Evolutionary conservation across 768 basidiomycete genomes (phyloP), one percentile per base, ranked within the genome.

Genomic region (Kondoa malvinella): DNA sequence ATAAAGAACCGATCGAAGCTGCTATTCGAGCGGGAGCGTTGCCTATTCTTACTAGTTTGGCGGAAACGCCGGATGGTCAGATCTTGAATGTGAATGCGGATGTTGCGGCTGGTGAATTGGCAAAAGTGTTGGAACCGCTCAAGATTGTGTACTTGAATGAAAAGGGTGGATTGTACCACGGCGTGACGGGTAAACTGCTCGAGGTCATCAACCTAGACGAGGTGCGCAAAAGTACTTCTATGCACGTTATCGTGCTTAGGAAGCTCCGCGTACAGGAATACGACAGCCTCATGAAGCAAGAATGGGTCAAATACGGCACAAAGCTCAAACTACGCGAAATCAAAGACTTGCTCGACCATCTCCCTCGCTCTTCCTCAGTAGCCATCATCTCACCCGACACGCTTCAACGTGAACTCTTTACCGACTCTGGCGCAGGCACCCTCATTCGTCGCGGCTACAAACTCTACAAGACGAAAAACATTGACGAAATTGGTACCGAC

Each of bases 81-180:
- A 92, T 99, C 73, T 81, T 97, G 71, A 99, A 99, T 74, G 95
- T 99, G 77, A 99, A 97, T 75, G 95, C 95, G 26, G 95, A 99
- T 76, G 88, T 97, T 70, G 95, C 95, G 1, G 94, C 95, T 0
- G 95, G 94, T 56, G 95, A 99, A 78, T 83, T 99, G 25, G 88
- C 94, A 4, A 95, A 96, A 80, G 94, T 97, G 77, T 82, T 99
- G 29, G 94, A 97, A 78, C 95, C 95, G 26, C 85, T 94, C 80
- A 99, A 97, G 80, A 97, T 97, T 63, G 94, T 99, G 33, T 97
- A 92, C 79, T 77, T 99, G 75, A 95, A 96, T 76, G 95, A 99
- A 74, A 96, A 97, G 79, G 95, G 95, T 69, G 95, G 95, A 32
- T 81, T 99, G 72, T 96, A 86, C 85, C 95, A 99, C 75, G 95